Evolutionary conservation across 2,329 filamentous ascomycete genomes (phyloP), one percentile per base, ranked within the genome.

Genomic region (Pseudogymnoascus sp.): DNA sequence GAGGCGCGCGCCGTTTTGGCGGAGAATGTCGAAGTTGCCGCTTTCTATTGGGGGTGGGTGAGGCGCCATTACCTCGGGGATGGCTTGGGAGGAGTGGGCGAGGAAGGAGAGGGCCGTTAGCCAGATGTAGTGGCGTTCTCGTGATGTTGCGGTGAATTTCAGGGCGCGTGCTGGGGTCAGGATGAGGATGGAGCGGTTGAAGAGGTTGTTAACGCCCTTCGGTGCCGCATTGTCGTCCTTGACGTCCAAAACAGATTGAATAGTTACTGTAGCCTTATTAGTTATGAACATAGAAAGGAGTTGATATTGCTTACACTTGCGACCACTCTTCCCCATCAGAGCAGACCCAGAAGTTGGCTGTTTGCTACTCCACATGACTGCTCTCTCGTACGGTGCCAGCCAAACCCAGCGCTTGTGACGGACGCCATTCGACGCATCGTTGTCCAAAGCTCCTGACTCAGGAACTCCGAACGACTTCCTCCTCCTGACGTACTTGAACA

Each of bases 391-490:
- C 2, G 95, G 95, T 16, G 93, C 95, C 67, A 99, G 83, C 95
- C 95, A 99, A 1, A 99, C 95, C 95, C 95, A 99, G 74, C 95
- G 84, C 78, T 93, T 97, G 75, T 99, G 95, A 31, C 95, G 89
- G 68, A 85, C 85, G 69, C 83, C 85, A 67, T 79, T 82, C 26
- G 51, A 31, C 18, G 79, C 81, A 65, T 89, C 87, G 67, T 85
- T 86, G 75, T 90, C 86, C 67, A 81, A 88, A 67, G 89, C 85
- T 68, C 82, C 85, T 23, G 79, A 81, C 51, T 93, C 90, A 2
- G 83, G 78, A 62, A 93, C 86, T 18, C 91, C 91, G 73, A 99
- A 97, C 0, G 93, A 96, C 77, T 93, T 97, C 68, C 93, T 86
- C 73, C 90, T 84, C 61, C 90, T 84, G 36, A 93, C 89, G 71